phyloP scores from a whole-genome alignment of 768 basidiomycete genomes.

The Lactarius quietus region DNA sequence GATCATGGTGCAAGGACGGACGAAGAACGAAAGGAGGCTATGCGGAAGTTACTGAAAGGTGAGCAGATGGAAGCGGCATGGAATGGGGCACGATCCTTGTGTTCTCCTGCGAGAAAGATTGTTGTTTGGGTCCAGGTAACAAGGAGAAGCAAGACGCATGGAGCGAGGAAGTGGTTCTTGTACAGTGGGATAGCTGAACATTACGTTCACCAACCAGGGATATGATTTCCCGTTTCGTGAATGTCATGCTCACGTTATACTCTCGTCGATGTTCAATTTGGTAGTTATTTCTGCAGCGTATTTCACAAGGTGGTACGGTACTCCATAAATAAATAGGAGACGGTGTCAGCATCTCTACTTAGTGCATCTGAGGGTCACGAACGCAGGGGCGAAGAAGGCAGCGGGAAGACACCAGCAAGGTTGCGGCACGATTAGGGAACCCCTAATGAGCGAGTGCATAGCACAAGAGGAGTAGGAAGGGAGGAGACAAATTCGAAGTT shows the following conservation, averaged over 20 bases:
- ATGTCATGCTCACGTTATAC: background rate
- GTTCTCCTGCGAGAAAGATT: slow-evolving; percentile 84
- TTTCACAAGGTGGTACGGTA: background rate
- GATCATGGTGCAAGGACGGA: slow-evolving; percentile 44
- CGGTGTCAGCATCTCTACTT: background rate
- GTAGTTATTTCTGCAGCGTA: background rate
- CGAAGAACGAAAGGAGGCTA: slow-evolving; percentile 62
- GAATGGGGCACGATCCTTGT: slow-evolving; percentile 94
- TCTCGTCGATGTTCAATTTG: background rate
- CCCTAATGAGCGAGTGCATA: background rate
- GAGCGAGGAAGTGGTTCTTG: slow-evolving; percentile 71
- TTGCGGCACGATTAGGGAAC: background rate
- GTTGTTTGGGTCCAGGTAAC: slow-evolving; percentile 48
- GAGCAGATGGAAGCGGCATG: slow-evolving; percentile 60
- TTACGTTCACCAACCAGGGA: background rate
- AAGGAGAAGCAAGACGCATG: slow-evolving; percentile 45
- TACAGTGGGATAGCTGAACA: slow-evolving; percentile 68
- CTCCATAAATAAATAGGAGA: background rate
- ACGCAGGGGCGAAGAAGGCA: background rate
- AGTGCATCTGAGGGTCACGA: background rate
- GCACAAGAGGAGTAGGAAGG: too few relatives aligned
- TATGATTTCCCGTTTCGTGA: background rate
- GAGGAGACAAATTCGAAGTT: too few relatives aligned
- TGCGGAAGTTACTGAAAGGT: slow-evolving; percentile 54
- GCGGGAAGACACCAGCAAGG: background rate